phyloP scores from a whole-genome alignment of 495 filamentous ascomycete genomes.

The Paragyromitra xinjiangensis region DNA sequence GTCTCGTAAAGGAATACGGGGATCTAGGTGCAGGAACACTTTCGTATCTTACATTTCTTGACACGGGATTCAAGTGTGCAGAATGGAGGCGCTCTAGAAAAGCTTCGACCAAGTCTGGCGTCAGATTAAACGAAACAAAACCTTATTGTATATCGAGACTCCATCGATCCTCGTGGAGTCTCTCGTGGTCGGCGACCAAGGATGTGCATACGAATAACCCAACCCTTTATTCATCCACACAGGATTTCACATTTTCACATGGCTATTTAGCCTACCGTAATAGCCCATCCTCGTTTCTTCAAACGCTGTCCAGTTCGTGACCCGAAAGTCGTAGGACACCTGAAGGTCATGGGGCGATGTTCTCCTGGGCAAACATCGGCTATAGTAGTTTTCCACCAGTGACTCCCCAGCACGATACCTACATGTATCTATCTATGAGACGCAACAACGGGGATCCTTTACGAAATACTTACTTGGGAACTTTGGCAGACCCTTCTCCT shows the following conservation, averaged over 20 bases:
- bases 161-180: constrained; percentile 18
- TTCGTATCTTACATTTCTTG: neutral
- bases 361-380: neutral
- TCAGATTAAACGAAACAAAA: constrained; percentile 36
- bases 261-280: constrained; percentile 44
- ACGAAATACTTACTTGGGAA: neutral
- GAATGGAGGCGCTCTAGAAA: constrained; percentile 29
- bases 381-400: constrained; percentile 2
- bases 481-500: neutral
- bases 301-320: constrained; percentile 26
- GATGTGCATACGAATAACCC: constrained; percentile 34
- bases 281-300: constrained; percentile 14
- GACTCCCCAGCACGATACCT: constrained; percentile 7
- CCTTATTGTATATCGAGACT: constrained; percentile 37
- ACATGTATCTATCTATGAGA: neutral
- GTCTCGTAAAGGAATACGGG: constrained; percentile 20
- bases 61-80: neutral
- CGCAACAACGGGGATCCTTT: neutral
- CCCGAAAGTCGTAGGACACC: constrained; percentile 3
- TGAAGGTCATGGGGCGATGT: constrained; percentile 5
- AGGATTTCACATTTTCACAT: constrained; percentile 31
- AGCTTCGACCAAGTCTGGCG: constrained; percentile 30
- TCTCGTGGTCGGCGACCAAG: constrained; percentile 44
- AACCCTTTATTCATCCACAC: constrained; percentile 38
- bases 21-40: constrained; percentile 8